These are phyloP conservation scores for Saxophila tyrrhenica DNA, from an alignment of 495 filamentous ascomycete genomes.

Conservation along the genomic window DNA sequence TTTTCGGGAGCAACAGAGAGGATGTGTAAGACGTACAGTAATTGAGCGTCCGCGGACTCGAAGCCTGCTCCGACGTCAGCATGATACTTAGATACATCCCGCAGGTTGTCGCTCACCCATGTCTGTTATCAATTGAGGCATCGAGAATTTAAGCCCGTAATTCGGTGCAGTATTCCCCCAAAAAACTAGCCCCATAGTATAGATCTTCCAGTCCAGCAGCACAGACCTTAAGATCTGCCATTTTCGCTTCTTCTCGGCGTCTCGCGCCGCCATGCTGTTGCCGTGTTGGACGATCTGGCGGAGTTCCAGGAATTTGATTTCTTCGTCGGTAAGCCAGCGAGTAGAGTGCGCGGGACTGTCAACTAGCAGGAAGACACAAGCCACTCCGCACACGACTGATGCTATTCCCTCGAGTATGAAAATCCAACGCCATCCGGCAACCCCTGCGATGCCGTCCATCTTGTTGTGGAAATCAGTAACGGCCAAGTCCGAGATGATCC, in stretches of 20 bases:
- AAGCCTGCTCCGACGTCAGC: slow-evolving; percentile 28
- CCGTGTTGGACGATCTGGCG: not conserved
- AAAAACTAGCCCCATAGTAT: not conserved
- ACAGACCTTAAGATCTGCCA: not conserved
- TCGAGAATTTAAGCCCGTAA: slow-evolving; percentile 1
- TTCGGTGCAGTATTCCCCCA: not conserved
- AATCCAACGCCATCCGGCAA: slow-evolving; percentile 77
- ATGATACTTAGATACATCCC: not conserved
- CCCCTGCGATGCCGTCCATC: slow-evolving; percentile 50
- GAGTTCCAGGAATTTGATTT: not conserved
- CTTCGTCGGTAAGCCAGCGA: not conserved
- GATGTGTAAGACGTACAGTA: slow-evolving; percentile 42
- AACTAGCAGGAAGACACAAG: slow-evolving; percentile 48
- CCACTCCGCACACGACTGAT: slow-evolving; percentile 45
- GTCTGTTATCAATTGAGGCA: not conserved
- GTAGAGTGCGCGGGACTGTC: slow-evolving; percentile 47
- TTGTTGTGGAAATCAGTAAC: not conserved
- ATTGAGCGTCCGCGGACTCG: slow-evolving; percentile 59
- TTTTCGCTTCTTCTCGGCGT: not conserved
- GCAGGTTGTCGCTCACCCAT: slow-evolving; percentile 42
- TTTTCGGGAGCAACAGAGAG: not conserved
- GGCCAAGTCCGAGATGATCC: not conserved
- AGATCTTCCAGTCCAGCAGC: not conserved
- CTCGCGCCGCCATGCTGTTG: not conserved
- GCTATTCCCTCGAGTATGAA: slow-evolving; percentile 45